Base-by-base conservation (phyloP, 2,329 filamentous ascomycete genomes). In the Mycosphaerelloides madeirae region DNA sequence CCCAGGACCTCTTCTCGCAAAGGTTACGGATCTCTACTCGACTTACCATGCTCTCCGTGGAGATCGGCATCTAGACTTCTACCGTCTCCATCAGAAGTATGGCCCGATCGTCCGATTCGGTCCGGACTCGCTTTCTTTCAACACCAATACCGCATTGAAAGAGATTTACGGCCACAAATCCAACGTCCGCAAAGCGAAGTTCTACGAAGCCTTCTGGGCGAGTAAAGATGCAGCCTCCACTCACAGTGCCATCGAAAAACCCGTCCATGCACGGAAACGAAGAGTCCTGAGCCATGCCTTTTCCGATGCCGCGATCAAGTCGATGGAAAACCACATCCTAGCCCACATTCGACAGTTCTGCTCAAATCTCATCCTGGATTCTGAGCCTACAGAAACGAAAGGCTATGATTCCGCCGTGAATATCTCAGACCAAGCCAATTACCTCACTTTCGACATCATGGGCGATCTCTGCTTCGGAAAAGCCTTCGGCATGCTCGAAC, bases 81-180 rank as follows among this genome's bases (percentile, higher is more conserved):
- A 43, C 70, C 73, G 76, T 22, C 72, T 83, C 55, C 87, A 94
- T 63, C 70, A 82, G 55, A 75, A 76, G 60, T 89, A 94, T 58
- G 78, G 80, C 55, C 69, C 73, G n/a, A 65, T 81, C 39, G 84
- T 91, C n/a, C 84, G 87, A 20, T 86, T 84, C 53, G 85, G 84
- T 0, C 87, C 87, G 34, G 87, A 88, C 65, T 80, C 79, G 48
- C 69, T 95, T 32, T 87, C 83, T 1, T 79, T 94, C 69, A 91
- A 93, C 72, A 83, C 80, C 43, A 77, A 77, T 49, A 75, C 76
- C 6, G 83, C 84, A 1, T 70, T 87, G 14, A 71, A 72, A 46
- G 66, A 70, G 7, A 75, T 78, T 56, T 76, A 77, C 53, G 66
- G 70, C 25, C 67, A 67, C 61, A 64, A 68, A 19, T 61, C 68